Evolutionary conservation across 306 rosid species (phyloP).

Genomic region (Malus fusca): DNA sequence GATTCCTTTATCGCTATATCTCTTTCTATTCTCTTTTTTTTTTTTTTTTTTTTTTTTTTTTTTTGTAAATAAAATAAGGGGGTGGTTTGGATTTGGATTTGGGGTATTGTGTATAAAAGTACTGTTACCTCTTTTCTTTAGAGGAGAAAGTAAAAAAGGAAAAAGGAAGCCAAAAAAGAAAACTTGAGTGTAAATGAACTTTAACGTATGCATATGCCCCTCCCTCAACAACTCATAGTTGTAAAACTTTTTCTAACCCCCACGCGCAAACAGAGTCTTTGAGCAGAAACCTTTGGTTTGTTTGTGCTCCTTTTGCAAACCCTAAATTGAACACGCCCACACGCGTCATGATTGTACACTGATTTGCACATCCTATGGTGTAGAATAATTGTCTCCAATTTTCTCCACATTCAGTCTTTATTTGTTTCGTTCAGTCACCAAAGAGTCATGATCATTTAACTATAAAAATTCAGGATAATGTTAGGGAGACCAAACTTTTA

Average conservation of each 20-base stretch:
- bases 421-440: no score
- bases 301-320: conserved; percentile 17
- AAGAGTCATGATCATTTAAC: conserved; percentile 8
- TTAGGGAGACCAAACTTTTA: no score
- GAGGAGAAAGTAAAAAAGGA: not conserved
- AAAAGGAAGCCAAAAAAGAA: not conserved
- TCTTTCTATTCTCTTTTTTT: no score
- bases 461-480: not conserved
- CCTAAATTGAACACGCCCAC: not conserved
- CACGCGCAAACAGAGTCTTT: conserved; percentile 30
- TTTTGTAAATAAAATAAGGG: not conserved
- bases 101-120: not conserved
- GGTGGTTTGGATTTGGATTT: not conserved
- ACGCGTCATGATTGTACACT: conserved; percentile 33
- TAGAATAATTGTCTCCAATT: conserved; percentile 34
- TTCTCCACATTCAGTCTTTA: not conserved
- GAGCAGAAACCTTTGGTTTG: conserved; percentile 37
- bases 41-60: not conserved
- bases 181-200: conserved; percentile 23
- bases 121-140: not conserved
- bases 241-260: conserved; percentile 20
- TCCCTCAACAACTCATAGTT: conserved; percentile 31
- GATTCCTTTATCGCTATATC: not conserved
- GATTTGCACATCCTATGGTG: conserved; percentile 45
- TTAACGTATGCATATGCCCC: conserved; percentile 59